Evolutionary conservation across 768 basidiomycete species (phyloP), one percentile per base, ranked within the genome.

Genomic region (Rickenella mellea): DNA sequence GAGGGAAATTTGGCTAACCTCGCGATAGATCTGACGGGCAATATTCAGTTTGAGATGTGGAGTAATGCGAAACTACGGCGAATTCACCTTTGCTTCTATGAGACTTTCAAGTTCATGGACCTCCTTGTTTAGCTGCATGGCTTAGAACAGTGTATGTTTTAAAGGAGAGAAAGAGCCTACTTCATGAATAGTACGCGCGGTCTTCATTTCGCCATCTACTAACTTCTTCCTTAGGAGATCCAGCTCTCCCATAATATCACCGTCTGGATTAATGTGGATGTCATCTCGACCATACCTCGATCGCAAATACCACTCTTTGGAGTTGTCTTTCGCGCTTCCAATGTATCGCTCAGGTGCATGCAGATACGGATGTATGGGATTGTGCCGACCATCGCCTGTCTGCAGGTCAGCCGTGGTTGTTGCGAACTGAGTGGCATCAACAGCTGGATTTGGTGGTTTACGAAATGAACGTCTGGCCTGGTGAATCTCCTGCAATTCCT

Each of bases 101-200:
- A 99, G 69, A 28, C 82, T 74, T 60, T 98, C 94, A 15, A 97
- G 71, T 57, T 97, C 92, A 41, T 81, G 77, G 39, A 98, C 84
- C 64, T 97, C 91, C 53, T 90, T 86, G 62, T 88, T 83, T 46
- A 92, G 73, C 88, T 93, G 50, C n/a, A 30, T 47, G 19, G 39
- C 44, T 36, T 49, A 41, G n/a, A n/a, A n/a, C n/a, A 27, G 28
- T 30, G 24, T 32, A 48, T 25, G 31, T 20, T 25, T 30, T 32
- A n/a, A 19, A 17, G 17, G 24, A n/a, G n/a, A 28, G 14, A 43
- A 24, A n/a, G 42, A 3, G 9, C 64, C 76, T 57, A 82, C 84
- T 53, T 83, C 80, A 51, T 83, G 80, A 9, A 72, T 69, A 12
- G 70, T 68, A 32, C 84, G 71, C 25, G 82, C 78, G 49, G 68